These are phyloP conservation scores for Aspergillus jensenii DNA, from an alignment of 2,329 filamentous ascomycete species.

Conservation along the genomic window DNA sequence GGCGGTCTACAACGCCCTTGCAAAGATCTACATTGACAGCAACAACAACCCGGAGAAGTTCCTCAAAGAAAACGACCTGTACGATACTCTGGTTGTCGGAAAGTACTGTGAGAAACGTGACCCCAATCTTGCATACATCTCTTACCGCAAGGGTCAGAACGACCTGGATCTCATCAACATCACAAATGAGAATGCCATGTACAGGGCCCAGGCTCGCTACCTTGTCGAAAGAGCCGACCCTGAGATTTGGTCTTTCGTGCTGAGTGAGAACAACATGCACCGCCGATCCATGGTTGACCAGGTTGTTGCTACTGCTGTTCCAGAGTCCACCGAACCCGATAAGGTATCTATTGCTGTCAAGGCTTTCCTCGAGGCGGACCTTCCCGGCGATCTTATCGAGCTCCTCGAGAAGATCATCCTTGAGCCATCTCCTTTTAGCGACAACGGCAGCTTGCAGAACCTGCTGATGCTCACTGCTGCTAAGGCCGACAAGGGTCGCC, in stretches of 20 bases:
- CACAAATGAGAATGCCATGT: slow-evolving; percentile 99
- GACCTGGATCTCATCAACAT: slow-evolving; percentile 96
- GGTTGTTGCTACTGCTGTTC: slow-evolving; percentile 91
- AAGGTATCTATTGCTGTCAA: slow-evolving; percentile 95
- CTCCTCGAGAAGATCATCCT: slow-evolving; percentile 98
- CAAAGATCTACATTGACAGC: slow-evolving; percentile 98
- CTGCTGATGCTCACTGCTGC: slow-evolving; percentile 93
- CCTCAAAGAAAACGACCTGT: slow-evolving; percentile 94
- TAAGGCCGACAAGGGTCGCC: slow-evolving; percentile 90
- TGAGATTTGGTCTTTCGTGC: slow-evolving; percentile 92
- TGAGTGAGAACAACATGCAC: slow-evolving; percentile 94
- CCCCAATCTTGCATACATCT: slow-evolving; percentile 90
- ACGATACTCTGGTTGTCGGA: slow-evolving; percentile 86
- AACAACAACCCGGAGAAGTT: slow-evolving; percentile 99
- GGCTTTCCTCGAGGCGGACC: slow-evolving; percentile 84
- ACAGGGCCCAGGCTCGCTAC: slow-evolving; percentile 94
- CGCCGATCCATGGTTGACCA: slow-evolving; percentile 92
- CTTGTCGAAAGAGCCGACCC: slow-evolving; percentile 83
- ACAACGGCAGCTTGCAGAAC: slow-evolving; percentile 96
- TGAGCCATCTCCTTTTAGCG: slow-evolving; percentile 98
- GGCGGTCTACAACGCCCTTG: slow-evolving; percentile 93
- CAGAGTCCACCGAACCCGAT: slow-evolving; percentile 86
- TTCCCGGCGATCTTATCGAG: slow-evolving; percentile 93
- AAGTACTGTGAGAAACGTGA: slow-evolving; percentile 99
- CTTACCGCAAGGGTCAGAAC: slow-evolving; percentile 95